Percentiles rank a stretch among this genome's conserved stretches.
These are phyloP conservation scores for Fusarium nurragi DNA, from an alignment of 2,329 filamentous ascomycete genomes.

Conservation along the genomic window DNA sequence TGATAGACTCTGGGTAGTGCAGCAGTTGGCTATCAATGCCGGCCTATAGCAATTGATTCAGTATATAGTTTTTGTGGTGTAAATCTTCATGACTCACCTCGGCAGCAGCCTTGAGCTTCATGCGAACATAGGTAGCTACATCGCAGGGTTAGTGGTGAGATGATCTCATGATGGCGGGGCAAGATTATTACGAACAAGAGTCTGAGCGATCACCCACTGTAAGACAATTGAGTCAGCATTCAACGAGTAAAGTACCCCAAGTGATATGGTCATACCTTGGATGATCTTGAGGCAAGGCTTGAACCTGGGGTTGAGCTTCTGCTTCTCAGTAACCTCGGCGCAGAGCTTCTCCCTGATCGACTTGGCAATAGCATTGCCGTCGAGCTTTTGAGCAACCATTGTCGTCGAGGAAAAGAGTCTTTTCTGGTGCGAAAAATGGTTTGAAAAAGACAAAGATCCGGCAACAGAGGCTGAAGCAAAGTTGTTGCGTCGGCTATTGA, in stretches of 20 bases:
- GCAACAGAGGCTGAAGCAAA: conserved; percentile 28
- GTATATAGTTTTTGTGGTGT: not conserved
- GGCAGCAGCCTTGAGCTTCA: conserved; percentile 97
- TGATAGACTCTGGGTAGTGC: conserved; percentile 82
- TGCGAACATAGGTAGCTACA: conserved; percentile 94
- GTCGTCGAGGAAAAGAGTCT: conserved; percentile 60
- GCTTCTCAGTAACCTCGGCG: conserved; percentile 81
- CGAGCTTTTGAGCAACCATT: conserved; percentile 92
- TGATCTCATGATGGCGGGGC: conserved; percentile 36
- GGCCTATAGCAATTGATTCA: conserved; percentile 62
- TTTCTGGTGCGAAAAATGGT: conserved; percentile 25
- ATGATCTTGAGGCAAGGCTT: conserved; percentile 92
- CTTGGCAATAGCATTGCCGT: conserved; percentile 95
- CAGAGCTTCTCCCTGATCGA: conserved; percentile 85
- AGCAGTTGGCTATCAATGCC: conserved; percentile 89
- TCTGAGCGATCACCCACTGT: conserved; percentile 91
- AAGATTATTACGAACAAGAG: conserved; percentile 68
- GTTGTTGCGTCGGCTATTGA: conserved; percentile 21
- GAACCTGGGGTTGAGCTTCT: conserved; percentile 85
- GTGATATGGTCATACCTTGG: conserved; percentile 71
- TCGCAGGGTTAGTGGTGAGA: conserved; percentile 34
- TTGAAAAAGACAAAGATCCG: conserved; percentile 18
- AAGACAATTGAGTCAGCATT: conserved; percentile 37
- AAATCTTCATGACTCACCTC: conserved; percentile 67
- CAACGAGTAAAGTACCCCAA: conserved; percentile 12